phyloP scores from a whole-genome alignment of 345 rosid species.

The Lepidium didymum region DNA sequence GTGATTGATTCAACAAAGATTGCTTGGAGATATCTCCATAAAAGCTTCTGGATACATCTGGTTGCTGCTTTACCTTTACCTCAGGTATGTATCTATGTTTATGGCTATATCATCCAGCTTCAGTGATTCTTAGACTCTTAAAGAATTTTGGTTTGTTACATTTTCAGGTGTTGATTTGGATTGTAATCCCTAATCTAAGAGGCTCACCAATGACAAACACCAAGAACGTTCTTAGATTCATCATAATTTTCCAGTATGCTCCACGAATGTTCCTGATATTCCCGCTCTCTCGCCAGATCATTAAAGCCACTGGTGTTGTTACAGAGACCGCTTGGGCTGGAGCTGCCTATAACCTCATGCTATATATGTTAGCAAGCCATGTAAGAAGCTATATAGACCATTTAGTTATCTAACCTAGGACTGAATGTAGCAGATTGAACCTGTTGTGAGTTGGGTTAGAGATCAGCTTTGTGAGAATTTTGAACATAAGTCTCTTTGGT shows the following conservation, averaged over 20 bases:
- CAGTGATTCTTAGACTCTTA: not conserved
- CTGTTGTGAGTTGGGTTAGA: not conserved
- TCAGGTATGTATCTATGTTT: constrained; percentile 39
- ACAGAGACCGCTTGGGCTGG: constrained; percentile 97
- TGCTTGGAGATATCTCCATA: constrained; percentile 48
- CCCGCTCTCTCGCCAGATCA: constrained; percentile 73
- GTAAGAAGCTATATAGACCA: constrained; percentile 36
- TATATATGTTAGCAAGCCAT: constrained; percentile 96
- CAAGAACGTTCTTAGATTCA: constrained; percentile 74
- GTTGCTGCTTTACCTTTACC: constrained; percentile 86
- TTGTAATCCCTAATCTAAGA: constrained; percentile 56
- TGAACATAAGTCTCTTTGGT: not conserved
- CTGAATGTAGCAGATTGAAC: not conserved
- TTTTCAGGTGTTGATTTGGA: constrained; percentile 76
- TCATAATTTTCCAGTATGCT: constrained; percentile 71
- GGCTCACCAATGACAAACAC: constrained; percentile 83
- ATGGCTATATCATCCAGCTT: not conserved
- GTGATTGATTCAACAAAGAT: constrained; percentile 61
- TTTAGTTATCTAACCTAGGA: not conserved
- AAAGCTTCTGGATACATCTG: constrained; percentile 63
- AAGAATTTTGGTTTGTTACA: not conserved
- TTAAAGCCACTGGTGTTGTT: constrained; percentile 78
- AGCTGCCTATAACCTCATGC: constrained; percentile 85
- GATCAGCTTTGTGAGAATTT: not conserved
- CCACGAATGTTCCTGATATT: constrained; percentile 67